These are phyloP conservation scores for Clarireedia sp. DNA, from an alignment of 2,329 filamentous ascomycete species.

Conservation along the genomic window DNA sequence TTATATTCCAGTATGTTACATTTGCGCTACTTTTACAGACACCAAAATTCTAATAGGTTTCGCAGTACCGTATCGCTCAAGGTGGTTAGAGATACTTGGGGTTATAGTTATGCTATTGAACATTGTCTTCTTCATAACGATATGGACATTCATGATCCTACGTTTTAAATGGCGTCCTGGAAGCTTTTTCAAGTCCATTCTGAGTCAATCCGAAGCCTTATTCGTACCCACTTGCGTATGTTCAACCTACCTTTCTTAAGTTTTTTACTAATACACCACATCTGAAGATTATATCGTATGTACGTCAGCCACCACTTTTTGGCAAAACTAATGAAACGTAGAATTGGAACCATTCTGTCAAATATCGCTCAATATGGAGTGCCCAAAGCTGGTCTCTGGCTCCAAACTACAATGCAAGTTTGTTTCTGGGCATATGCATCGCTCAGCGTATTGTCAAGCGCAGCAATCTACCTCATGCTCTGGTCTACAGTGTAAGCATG, in stretches of 20 bases:
- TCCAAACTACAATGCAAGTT: conserved; percentile 50
- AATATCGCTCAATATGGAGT: conserved; percentile 72
- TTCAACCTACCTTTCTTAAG: conserved; percentile 7
- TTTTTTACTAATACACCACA: conserved; percentile 16
- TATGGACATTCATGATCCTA: conserved; percentile 55
- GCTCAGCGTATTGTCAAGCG: conserved; percentile 58
- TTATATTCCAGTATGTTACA: conserved; percentile 41
- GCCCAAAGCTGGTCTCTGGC: conserved; percentile 53
- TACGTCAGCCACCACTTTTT: not conserved
- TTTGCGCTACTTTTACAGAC: not conserved
- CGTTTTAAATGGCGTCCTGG: conserved; percentile 64
- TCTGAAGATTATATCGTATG: conserved; percentile 38
- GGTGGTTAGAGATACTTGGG: conserved; percentile 52
- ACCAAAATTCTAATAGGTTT: conserved; percentile 11
- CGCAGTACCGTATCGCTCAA: conserved; percentile 44
- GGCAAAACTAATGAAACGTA: conserved; percentile 35
- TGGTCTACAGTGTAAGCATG: conserved; percentile 49
- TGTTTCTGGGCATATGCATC: conserved; percentile 69
- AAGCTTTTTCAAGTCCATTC: conserved; percentile 63
- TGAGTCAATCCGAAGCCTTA: conserved; percentile 69
- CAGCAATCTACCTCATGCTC: conserved; percentile 66
- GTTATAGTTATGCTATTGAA: conserved; percentile 56
- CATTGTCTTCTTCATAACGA: conserved; percentile 51
- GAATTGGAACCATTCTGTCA: conserved; percentile 67
- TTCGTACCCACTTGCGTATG: conserved; percentile 63